Evolutionary conservation across 495 filamentous ascomycete genomes (phyloP).

Genomic region (Podospora didyma): DNA sequence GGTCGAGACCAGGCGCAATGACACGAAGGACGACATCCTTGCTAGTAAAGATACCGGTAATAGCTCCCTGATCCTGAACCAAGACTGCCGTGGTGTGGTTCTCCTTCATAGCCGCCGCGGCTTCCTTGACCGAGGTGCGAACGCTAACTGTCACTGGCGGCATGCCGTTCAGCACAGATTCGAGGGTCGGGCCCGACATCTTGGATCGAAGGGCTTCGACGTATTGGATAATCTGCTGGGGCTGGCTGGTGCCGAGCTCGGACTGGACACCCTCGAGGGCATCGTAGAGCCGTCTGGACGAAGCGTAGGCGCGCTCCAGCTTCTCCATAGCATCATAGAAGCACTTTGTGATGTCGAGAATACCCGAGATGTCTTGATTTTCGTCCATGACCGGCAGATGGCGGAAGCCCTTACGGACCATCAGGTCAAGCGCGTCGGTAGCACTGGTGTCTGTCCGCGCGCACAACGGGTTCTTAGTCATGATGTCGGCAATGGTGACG

Average conservation of each 20-base stretch:
- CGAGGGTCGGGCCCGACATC: slow-evolving; percentile 96
- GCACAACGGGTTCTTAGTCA: slow-evolving; percentile 99
- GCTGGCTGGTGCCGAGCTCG: slow-evolving; percentile 91
- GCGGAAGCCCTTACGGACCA: slow-evolving; percentile 97
- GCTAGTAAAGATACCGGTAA: slow-evolving; percentile 99
- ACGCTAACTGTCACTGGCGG: slow-evolving; percentile 94
- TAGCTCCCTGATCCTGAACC: slow-evolving; percentile 93
- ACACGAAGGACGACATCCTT: slow-evolving; percentile 98
- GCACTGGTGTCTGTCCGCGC: slow-evolving; percentile 96
- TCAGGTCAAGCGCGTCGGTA: slow-evolving; percentile 93
- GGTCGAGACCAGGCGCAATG: slow-evolving; percentile 94
- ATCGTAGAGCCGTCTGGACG: slow-evolving; percentile 93
- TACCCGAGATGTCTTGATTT: slow-evolving; percentile 97
- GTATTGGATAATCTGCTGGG: slow-evolving; percentile 97
- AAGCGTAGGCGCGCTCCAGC: slow-evolving; percentile 92
- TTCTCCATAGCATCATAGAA: slow-evolving; percentile 99
- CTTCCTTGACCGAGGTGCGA: slow-evolving; percentile 92
- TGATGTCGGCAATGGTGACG: slow-evolving; percentile 94
- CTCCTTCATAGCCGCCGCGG: slow-evolving; percentile 93
- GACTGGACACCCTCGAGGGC: slow-evolving; percentile 98
- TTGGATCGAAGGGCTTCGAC: slow-evolving; percentile 91
- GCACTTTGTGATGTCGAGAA: slow-evolving; percentile 98
- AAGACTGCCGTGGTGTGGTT: slow-evolving; percentile 95
- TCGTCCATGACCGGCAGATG: slow-evolving; percentile 99
- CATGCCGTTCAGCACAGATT: slow-evolving; percentile 86